Evolutionary conservation across 306 rosid species (phyloP), one percentile per base, ranked within the genome.

Genomic region (Calophaca sinica): DNA sequence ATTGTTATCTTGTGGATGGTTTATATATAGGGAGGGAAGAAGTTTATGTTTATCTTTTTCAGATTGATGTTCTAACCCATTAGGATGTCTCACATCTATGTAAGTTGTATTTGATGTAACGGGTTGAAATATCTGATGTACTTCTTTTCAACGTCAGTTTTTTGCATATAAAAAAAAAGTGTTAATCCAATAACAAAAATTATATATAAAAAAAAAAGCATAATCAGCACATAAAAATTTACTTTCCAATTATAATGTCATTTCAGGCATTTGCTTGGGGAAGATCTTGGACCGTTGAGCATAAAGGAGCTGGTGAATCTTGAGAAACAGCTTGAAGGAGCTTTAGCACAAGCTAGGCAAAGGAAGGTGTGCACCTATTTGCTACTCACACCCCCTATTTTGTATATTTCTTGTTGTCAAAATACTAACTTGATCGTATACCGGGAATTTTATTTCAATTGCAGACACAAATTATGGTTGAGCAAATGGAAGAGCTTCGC

Each of bases 311-410:
- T 94, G 73, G 91, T 87, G 80, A 88, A 79, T 80, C 96, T 94
- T 72, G 98, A 94, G 84, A 94, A 91, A 53, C 98, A 91, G 72
- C 98, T 94, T 68, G 98, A 94, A 86, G 93, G 82, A 57, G 84
- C 97, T 62, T 87, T 91, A 75, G 85, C 92, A 41, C 91, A 81
- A 73, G 91, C 94, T 64, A 87, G 98, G 68, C 93, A 89, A 84
- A 91, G 93, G 88, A 94, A 86, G 98, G 98, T 88, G 12, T 4
- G 38, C 9, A 50, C 36, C 4, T 33, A 4, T 33, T 33, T 20
- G 26, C 26, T 20, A 20, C 26, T 20, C 26, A 20, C 26, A 20
- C 26, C 26, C 26, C 26, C 26, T 20, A 20, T 20, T 20, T 20
- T 20, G 26, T 20, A 20, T 20, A 20, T 20, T 1, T 20, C 1